Percentiles rank a stretch among this genome's conserved stretches.
Evolutionary conservation across 495 filamentous ascomycete genomes (phyloP).

Genomic region (Aspergillus avenaceus): DNA sequence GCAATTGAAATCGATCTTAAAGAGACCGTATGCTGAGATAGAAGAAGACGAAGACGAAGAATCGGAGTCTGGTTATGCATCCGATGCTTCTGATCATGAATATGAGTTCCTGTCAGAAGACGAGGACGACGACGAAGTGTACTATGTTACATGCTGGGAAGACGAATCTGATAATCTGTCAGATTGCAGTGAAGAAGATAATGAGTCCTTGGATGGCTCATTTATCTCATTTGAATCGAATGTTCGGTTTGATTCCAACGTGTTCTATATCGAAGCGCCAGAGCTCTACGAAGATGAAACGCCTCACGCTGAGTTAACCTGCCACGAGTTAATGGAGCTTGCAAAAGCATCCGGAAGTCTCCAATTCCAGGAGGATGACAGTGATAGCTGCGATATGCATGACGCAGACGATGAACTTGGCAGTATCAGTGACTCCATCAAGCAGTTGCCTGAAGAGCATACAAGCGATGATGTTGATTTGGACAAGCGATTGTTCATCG

Average conservation of each 20-base stretch:
- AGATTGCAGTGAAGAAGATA: slow-evolving; percentile 30
- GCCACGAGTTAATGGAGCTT: slow-evolving; percentile 42
- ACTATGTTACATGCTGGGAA: slow-evolving; percentile 35
- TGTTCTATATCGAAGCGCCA: slow-evolving; percentile 35
- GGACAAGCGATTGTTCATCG: slow-evolving; percentile 38
- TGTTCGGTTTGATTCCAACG: slow-evolving; percentile 35
- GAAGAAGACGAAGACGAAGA: slow-evolving; percentile 25
- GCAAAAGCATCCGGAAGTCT: slow-evolving; percentile 23
- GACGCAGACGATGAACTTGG: slow-evolving; percentile 13
- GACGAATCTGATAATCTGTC: slow-evolving; percentile 26
- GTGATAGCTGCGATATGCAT: slow-evolving; percentile 16
- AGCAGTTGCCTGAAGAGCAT: slow-evolving; percentile 33
- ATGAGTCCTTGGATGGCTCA: slow-evolving; percentile 36
- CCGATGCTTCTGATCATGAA: slow-evolving; percentile 34
- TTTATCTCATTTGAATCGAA: slow-evolving; percentile 38
- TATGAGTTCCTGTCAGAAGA: slow-evolving; percentile 25
- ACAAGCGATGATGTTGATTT: slow-evolving; percentile 36
- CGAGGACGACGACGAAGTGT: slow-evolving; percentile 31
- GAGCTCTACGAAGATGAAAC: slow-evolving; percentile 23
- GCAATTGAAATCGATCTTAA: slow-evolving; percentile 38
- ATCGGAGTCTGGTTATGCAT: slow-evolving; percentile 42
- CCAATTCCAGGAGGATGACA: slow-evolving; percentile 9
- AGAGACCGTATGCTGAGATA: slow-evolving; percentile 28
- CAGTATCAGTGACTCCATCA: slow-evolving; percentile 14
- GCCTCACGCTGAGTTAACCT: slow-evolving; percentile 29